A percentile compares a stretch with the other conserved stretches of the same genome.
phyloP scores from a whole-genome alignment of 2,329 filamentous ascomycete genomes.

The Xylariaceae sp. region DNA sequence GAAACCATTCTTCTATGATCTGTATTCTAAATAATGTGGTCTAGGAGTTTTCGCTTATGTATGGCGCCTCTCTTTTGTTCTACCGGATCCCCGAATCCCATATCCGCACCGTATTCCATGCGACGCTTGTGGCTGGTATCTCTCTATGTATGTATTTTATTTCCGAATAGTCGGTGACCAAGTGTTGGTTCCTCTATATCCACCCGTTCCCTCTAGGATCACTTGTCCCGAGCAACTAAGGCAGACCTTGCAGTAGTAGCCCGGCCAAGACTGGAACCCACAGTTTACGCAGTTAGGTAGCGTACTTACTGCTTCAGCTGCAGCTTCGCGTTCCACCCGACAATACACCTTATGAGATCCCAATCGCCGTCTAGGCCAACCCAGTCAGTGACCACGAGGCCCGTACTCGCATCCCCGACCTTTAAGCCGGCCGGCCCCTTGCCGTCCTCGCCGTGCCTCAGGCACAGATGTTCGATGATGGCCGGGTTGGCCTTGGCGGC shows the following conservation, averaged over 20 bases:
- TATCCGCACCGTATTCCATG: neutral
- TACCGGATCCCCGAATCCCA: too few relatives aligned
- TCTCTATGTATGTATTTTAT: neutral
- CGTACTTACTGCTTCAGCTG: constrained; percentile 49
- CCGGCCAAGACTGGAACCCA: neutral
- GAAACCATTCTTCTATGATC: neutral
- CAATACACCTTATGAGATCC: constrained; percentile 84
- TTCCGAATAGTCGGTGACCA: neutral
- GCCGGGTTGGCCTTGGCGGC: constrained; percentile 85
- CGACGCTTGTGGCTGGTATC: neutral
- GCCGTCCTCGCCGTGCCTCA: constrained; percentile 55
- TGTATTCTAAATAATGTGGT: neutral
- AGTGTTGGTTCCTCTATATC: neutral
- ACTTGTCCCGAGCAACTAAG: neutral
- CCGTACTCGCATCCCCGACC: constrained; percentile 75
- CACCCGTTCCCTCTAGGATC: neutral
- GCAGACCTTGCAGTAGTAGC: neutral
- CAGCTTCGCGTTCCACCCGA: constrained; percentile 83
- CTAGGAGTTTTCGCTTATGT: too few relatives aligned
- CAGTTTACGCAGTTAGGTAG: neutral
- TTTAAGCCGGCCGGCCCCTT: constrained; percentile 53
- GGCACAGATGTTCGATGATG: constrained; percentile 64
- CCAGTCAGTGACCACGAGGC: constrained; percentile 92
- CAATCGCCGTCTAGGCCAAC: constrained; percentile 86
- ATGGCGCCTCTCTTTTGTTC: too few relatives aligned